Base-by-base conservation (phyloP, 2,329 filamentous ascomycete species). In the Fusarium sp. region DNA sequence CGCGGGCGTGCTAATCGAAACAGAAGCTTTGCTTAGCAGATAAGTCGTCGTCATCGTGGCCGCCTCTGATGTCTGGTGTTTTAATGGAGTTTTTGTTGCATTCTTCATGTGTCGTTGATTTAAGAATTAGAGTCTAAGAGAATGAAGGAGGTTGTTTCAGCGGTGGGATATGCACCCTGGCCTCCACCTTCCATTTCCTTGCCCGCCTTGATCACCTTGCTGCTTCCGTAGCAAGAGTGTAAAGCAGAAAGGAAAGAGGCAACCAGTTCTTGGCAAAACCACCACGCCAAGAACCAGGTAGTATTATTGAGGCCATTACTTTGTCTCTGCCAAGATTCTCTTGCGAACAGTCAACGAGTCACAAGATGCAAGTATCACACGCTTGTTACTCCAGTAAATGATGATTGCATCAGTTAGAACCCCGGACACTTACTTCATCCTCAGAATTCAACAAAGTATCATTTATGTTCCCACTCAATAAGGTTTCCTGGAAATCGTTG, bases 351-450 rank as follows among this genome's bases (percentile, higher is more conserved):
- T n/a, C 41, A 59, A 39, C 61, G 40, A 59, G 45, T 65, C 43
- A 64, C 20, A 65, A 28, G 46, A 60, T 41, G 30, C 41, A 20
- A 59, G 46, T 48, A 19, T 59, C 60, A 64, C 65, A 37, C 35
- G 10, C 35, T 37, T 37, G 5, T 37, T 37, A 11, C 17, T n/a
- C 5, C 14, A 15, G 14, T 7, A 33, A 33, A 33, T 33, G 30
- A 33, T 33, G 30, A 26, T 33, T 33, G 28, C 14, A 33, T 15
- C 14, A 33, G 15, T 14, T 24, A 24, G 24, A 24, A 7, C 24
- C 24, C 24, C 6, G 6, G 24, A 24, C 7, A 24, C 24, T 24
- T 7, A 24, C 24, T 24, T 24, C 24, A 24, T 24, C 24, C 24
- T 24, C 24, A 7, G 24, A 24, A 24, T 6, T 7, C 24, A 24